phyloP scores from a whole-genome alignment of 768 basidiomycete genomes.

The Mycena galopus region DNA sequence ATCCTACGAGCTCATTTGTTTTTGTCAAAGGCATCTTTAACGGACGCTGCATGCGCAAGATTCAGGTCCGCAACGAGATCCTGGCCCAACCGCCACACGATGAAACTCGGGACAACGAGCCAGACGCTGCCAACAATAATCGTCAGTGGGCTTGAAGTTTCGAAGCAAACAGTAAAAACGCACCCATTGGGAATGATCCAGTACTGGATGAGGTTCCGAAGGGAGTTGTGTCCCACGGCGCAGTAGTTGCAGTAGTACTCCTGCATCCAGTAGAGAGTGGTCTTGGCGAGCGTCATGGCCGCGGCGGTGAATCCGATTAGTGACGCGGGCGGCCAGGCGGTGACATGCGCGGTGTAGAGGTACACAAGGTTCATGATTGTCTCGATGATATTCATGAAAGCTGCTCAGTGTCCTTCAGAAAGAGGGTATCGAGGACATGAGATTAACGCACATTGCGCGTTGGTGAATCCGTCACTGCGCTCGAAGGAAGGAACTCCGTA shows the following conservation, averaged over 20 bases:
- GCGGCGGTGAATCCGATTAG: constrained; percentile 80
- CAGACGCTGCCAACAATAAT: constrained; percentile 64
- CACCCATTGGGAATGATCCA: constrained; percentile 89
- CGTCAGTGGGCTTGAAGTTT: not conserved
- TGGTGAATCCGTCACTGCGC: constrained; percentile 82
- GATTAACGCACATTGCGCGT: constrained; percentile 78
- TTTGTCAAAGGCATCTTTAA: constrained; percentile 36
- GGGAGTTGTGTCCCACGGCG: constrained; percentile 79
- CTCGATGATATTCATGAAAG: constrained; percentile 84
- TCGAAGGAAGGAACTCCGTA: constrained; percentile 81
- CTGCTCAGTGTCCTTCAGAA: constrained; percentile 53
- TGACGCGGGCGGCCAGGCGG: constrained; percentile 72
- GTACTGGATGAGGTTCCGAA: constrained; percentile 62
- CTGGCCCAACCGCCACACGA: constrained; percentile 69
- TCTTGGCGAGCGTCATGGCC: constrained; percentile 87
- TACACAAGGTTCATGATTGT: constrained; percentile 79
- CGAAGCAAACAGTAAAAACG: constrained; percentile 39
- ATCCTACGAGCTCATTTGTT: not conserved
- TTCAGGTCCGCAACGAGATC: constrained; percentile 67
- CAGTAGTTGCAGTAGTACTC: constrained; percentile 86
- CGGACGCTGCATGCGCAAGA: constrained; percentile 38
- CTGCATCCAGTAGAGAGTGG: constrained; percentile 81
- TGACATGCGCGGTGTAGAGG: constrained; percentile 79
- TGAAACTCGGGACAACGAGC: constrained; percentile 77
- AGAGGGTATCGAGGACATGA: not conserved